These are phyloP conservation scores for Chondrus crispus DNA, from an alignment of 23 red algal genomes.

Conservation along the genomic window DNA sequence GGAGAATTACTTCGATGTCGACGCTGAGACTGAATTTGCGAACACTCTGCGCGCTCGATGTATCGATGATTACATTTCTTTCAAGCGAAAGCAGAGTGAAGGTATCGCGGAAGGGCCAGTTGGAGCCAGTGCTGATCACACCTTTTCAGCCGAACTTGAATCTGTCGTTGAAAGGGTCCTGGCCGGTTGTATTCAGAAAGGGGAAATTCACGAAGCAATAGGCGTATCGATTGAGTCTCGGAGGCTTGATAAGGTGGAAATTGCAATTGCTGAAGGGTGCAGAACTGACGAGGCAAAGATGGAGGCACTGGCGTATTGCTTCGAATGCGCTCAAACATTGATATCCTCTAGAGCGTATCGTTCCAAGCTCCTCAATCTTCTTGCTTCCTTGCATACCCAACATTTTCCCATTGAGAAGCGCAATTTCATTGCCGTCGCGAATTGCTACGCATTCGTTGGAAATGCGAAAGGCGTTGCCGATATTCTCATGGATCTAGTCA, in stretches of 20 bases:
- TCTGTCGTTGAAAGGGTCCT: constrained; percentile 84
- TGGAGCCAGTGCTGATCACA: background rate
- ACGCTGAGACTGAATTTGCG: constrained; percentile 84
- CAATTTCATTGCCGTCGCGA: constrained; percentile 71
- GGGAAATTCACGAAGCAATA: constrained; percentile 85
- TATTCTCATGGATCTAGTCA: constrained; percentile 51
- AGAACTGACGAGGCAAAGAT: constrained; percentile 8
- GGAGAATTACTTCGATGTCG: constrained; percentile 71
- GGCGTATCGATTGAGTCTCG: constrained; percentile 87
- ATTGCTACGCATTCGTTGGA: constrained; percentile 75
- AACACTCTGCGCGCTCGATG: constrained; percentile 85
- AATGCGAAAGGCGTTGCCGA: constrained; percentile 84
- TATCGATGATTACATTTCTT: constrained; percentile 90
- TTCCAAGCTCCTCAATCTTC: constrained; percentile 61
- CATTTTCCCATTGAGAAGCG: constrained; percentile 46
- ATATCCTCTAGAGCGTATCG: constrained; percentile 78
- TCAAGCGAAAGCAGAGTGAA: background rate
- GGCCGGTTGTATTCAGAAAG: constrained; percentile 72
- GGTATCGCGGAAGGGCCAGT: background rate
- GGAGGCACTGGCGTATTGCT: constrained; percentile 77
- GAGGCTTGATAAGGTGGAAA: constrained; percentile 75
- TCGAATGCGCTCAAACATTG: constrained; percentile 81
- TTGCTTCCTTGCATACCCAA: constrained; percentile 49
- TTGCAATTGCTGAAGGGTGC: constrained; percentile 61
- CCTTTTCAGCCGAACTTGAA: constrained; percentile 53